These are phyloP conservation scores for Haematococcus sp. DNA, from an alignment of 139 green algal genomes.

Conservation along the genomic window DNA sequence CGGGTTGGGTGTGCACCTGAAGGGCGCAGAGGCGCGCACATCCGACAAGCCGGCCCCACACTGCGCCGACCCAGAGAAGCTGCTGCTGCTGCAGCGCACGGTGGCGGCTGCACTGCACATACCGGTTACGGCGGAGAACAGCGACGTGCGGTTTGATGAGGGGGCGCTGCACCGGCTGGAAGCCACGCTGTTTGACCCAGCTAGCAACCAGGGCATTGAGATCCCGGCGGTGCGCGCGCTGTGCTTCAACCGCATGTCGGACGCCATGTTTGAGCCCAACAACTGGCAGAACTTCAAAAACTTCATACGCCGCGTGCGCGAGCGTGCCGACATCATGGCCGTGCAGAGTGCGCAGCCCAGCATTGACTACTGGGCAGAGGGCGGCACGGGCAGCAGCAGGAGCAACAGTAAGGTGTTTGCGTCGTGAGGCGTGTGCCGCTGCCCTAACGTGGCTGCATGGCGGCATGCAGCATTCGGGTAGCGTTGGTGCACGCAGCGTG, in stretches of 20 bases:
- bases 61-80: conserved; percentile 36
- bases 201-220: conserved; percentile 18
- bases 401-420: too few relatives aligned
- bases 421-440: too few relatives aligned
- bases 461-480: too few relatives aligned
- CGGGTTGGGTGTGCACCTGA: conserved; percentile 27
- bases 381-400: too few relatives aligned
- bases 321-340: conserved; percentile 10
- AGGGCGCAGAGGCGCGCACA: conserved; percentile 25
- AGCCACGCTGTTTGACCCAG: conserved; percentile 25
- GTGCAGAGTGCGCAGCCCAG: too few relatives aligned
- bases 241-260: conserved; percentile 48
- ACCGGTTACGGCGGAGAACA: conserved; percentile 42
- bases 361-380: too few relatives aligned
- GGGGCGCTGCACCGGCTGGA: conserved; percentile 38
- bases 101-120: conserved; percentile 43
- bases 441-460: too few relatives aligned
- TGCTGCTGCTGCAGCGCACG: conserved; percentile 41
- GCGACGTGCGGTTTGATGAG: conserved; percentile 37
- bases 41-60: neutral
- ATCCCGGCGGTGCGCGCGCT: conserved; percentile 21
- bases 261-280: conserved; percentile 55
- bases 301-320: conserved; percentile 40
- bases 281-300: conserved; percentile 55
- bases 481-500: too few relatives aligned